Evolutionary conservation across 305 asterid species (phyloP), one percentile per base, ranked within the genome.

Genomic region (Ajuga reptans): DNA sequence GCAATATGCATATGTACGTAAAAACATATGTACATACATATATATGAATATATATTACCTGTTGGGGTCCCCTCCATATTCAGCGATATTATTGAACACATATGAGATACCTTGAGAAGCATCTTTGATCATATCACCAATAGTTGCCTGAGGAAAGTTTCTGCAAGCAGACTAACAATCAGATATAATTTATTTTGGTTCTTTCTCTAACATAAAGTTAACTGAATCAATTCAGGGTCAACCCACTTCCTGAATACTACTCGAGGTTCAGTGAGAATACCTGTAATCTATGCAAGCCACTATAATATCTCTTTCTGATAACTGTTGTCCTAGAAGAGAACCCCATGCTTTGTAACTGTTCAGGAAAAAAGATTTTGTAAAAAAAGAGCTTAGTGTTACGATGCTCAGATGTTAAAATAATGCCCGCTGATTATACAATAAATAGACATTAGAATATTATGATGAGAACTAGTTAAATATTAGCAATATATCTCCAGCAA

Each of bases 211-310:
- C 12, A 55, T 6, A 45, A 66, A 42, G 27, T 31, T 12, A 27
- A 11, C 34, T 61, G 16, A 53, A 47, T 11, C 17, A 24, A 24
- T 17, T 58, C 33, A 18, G 11, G 29, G 47, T 17, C 29, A 18
- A 36, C 2, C 27, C 27, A 21, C 27, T 21, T 21, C 2, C 31
- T 3, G 24, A 34, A 34, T 6, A 15, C 15, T 14, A 14, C 47
- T 47, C 9, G n/a, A 59, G 27, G 14, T 16, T 37, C 56, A 63
- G 69, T 45, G 17, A 61, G 18, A n/a, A 18, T 56, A 93, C 96
- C 99, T 91, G 89, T 93, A 93, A 77, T 93, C 99, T 79, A 93
- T 91, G 84, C 99, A 93, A 80, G 96, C 99, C 74, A 93, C 99
- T 41, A 93, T 91, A 69, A 91, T 53, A 75, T 86, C 99, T 81